Evolutionary conservation across 805 yeast genomes (phyloP).

Genomic region (Grigorovia jiainica): DNA sequence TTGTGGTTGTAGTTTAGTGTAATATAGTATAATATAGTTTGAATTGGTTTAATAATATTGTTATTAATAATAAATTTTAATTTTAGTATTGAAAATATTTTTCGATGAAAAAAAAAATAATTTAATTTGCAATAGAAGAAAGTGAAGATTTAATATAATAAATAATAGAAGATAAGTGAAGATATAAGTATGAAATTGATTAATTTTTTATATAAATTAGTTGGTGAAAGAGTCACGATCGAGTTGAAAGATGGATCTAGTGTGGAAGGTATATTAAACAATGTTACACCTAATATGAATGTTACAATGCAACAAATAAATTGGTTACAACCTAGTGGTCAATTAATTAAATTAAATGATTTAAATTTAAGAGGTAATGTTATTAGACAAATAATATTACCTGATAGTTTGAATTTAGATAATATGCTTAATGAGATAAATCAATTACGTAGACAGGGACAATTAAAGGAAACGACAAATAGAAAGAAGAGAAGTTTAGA

Average conservation of each 20-base stretch:
- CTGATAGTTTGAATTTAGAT: conserved; percentile 77
- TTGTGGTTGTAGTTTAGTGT: no score
- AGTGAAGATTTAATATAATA: no score
- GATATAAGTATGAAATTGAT: conserved; percentile 28
- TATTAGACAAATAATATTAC: conserved; percentile 71
- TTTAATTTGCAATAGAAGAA: no score
- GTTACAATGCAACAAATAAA: conserved; percentile 74
- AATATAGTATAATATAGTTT: no score
- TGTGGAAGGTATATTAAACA: conserved; percentile 71
- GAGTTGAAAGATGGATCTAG: conserved; percentile 88
- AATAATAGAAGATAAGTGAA: no score
- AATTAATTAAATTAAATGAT: conserved; percentile 42
- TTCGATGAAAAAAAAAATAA: no score
- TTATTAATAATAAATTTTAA: no score
- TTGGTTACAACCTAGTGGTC: conserved; percentile 19
- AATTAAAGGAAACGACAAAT: conserved; percentile 15
- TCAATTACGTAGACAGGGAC: conserved; percentile 21
- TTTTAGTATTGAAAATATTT: no score
- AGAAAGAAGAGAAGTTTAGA: conserved; percentile 20
- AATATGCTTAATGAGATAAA: conserved; percentile 33
- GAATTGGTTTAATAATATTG: no score
- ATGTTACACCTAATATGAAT: conserved; percentile 89
- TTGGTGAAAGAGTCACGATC: conserved; percentile 68
- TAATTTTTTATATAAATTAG: conserved; percentile 31
- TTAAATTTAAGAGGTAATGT: conserved; percentile 86